These are phyloP conservation scores for Bauhinia variegata DNA, from an alignment of 306 rosid genomes.

Conservation along the genomic window DNA sequence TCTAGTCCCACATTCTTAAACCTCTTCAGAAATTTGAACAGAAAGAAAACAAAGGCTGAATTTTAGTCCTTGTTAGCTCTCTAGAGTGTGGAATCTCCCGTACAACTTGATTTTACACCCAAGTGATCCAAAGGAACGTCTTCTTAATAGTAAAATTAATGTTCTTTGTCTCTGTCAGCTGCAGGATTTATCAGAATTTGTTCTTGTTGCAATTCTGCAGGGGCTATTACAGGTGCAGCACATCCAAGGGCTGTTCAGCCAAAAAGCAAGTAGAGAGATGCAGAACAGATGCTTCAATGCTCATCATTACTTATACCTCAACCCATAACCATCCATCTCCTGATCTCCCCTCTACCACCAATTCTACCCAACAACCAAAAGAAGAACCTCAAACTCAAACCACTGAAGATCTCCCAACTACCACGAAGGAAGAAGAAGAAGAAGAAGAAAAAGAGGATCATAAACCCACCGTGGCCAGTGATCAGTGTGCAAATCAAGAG, in stretches of 20 bases:
- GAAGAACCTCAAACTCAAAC: constrained; percentile 42
- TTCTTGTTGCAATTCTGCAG: constrained; percentile 42
- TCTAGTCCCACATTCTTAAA: constrained; percentile 12
- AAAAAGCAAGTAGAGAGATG: constrained; percentile 95
- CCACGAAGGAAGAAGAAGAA: constrained; percentile 36
- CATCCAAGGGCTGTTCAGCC: constrained; percentile 91
- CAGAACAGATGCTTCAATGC: constrained; percentile 80
- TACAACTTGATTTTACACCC: constrained; percentile 25
- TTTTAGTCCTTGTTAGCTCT: too few species aligned
- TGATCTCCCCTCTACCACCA: constrained; percentile 42
- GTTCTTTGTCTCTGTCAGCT: neutral
- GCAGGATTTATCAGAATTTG: constrained; percentile 26
- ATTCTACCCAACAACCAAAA: constrained; percentile 31
- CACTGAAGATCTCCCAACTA: constrained; percentile 36
- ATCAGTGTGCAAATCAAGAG: constrained; percentile 40
- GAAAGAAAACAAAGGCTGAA: too few species aligned
- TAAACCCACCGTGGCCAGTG: constrained; percentile 7
- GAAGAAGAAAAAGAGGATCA: constrained; percentile 29
- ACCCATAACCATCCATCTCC: constrained; percentile 85
- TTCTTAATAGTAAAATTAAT: neutral
- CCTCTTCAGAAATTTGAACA: neutral
- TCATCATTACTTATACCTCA: constrained; percentile 77
- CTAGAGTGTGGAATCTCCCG: neutral
- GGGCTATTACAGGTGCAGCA: constrained; percentile 88
- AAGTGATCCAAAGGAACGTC: constrained; percentile 5